Evolutionary conservation across 78 protist species (phyloP), one percentile per base, ranked within the genome.

Genomic region (Monocercomonoides exilis): DNA sequence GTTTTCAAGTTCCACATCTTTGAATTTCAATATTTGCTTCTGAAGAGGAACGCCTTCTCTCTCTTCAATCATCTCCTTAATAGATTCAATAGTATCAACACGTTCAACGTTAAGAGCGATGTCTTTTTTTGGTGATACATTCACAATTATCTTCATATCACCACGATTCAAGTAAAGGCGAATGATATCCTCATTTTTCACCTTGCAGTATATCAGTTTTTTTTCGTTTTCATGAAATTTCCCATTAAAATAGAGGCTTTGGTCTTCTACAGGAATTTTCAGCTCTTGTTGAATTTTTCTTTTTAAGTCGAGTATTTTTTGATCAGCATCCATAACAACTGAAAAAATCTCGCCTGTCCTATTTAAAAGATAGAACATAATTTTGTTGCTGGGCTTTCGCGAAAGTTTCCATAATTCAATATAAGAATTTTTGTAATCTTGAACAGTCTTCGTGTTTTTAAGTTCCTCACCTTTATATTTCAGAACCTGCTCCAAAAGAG

Each of bases 61-160:
- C 45, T 79, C 82, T 21, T 79, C 45, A 79, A 79, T 79, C 82
- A 33, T 79, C 43, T 6, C 42, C 82, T 79, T 79, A 29, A 79
- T 6, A 87, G 91, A 94, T 46, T 97, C 98, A 87, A 97, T 96
- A 87, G 97, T 94, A 93, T 97, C 97, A 36, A 94, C 84, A 38
- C 95, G 70, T 91, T 96, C 11, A 29, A 6, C 6, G 5, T 79
- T 41, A 21, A 79, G 6, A 32, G 82, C 21, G 11, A 11, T 54
- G 38, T 54, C 21, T 54, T 54, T 54, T n/a, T n/a, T n/a, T n/a
- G n/a, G n/a, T n/a, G n/a, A n/a, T n/a, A n/a, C n/a, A n/a, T n/a
- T n/a, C n/a, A n/a, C n/a, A n/a, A n/a, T n/a, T n/a, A n/a, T n/a
- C n/a, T n/a, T n/a, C n/a, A n/a, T n/a, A n/a, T n/a, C n/a, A n/a